Conservation (phyloP, 345 rosid species). For the Brassica rapa region DNA sequence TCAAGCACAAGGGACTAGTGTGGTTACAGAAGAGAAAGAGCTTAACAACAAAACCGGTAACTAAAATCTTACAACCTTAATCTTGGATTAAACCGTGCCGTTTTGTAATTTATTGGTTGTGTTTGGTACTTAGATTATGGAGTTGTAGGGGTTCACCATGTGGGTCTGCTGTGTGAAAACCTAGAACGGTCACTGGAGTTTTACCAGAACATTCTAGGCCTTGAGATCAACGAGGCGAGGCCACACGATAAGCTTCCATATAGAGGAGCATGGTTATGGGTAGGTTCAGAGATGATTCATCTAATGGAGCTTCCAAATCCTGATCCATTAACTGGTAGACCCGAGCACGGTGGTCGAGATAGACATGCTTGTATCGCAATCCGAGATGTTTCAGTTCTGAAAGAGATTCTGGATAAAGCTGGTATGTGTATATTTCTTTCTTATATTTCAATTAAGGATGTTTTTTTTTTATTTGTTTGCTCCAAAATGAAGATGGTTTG, state of each 20-base stretch:
- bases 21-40: slow-evolving; percentile 46
- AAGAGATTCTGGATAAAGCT: slow-evolving; percentile 71
- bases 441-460: neutral
- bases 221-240: slow-evolving; percentile 89
- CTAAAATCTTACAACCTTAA: neutral
- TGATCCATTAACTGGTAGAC: slow-evolving; percentile 88
- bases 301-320: slow-evolving; percentile 96
- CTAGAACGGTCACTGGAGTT: slow-evolving; percentile 85
- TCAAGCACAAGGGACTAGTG: slow-evolving; percentile 51
- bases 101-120: neutral
- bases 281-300: slow-evolving; percentile 97
- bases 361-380: slow-evolving; percentile 90
- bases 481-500: neutral
- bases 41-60: slow-evolving; percentile 56
- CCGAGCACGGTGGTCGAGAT: slow-evolving; percentile 91
- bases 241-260: slow-evolving; percentile 92
- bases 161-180: slow-evolving; percentile 80
- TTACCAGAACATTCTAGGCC: slow-evolving; percentile 81
- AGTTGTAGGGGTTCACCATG: slow-evolving; percentile 81
- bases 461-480: neutral
- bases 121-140: slow-evolving; percentile 62
- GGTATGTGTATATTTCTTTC: slow-evolving; percentile 42
- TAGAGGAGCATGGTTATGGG: slow-evolving; percentile 96
- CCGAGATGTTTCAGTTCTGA: slow-evolving; percentile 72
- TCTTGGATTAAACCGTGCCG: neutral